Evolutionary conservation across 345 rosid species (phyloP).

Genomic region (Brassica juncea): DNA sequence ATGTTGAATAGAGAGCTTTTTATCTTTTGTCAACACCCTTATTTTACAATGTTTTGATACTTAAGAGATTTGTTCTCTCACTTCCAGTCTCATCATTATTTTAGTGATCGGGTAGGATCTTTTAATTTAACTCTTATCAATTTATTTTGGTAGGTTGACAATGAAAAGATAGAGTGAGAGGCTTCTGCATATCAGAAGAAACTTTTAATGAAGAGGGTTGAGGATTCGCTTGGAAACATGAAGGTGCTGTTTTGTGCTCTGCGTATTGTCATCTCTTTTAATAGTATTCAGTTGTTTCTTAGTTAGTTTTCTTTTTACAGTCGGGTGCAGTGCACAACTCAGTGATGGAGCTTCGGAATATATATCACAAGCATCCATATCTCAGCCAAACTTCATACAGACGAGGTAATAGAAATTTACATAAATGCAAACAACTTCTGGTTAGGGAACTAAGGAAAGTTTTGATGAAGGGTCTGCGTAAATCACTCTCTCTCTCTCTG

Average conservation of each 20-base stretch:
- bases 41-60: too few species aligned
- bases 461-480: slow-evolving; percentile 6
- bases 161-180: slow-evolving; percentile 89
- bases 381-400: slow-evolving; percentile 90
- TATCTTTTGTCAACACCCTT: too few species aligned
- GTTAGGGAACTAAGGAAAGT: slow-evolving; percentile 6
- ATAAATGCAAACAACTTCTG: slow-evolving; percentile 7
- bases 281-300: slow-evolving; percentile 1
- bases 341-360: slow-evolving; percentile 95
- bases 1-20: too few species aligned
- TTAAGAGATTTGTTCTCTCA: too few species aligned
- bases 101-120: neutral
- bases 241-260: slow-evolving; percentile 51
- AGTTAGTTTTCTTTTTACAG: slow-evolving; percentile 44
- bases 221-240: slow-evolving; percentile 73
- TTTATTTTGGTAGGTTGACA: slow-evolving; percentile 65
- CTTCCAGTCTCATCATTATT: neutral
- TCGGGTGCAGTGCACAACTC: slow-evolving; percentile 86
- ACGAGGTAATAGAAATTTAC: slow-evolving; percentile 56
- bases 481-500: slow-evolving; percentile 41
- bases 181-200: slow-evolving; percentile 89
- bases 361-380: slow-evolving; percentile 86
- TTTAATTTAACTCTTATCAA: neutral
- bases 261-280: slow-evolving; percentile 1
- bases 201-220: slow-evolving; percentile 91